These are phyloP conservation scores for Miamiensis avidus DNA, from an alignment of 169 alveolate species.

Conservation along the genomic window DNA sequence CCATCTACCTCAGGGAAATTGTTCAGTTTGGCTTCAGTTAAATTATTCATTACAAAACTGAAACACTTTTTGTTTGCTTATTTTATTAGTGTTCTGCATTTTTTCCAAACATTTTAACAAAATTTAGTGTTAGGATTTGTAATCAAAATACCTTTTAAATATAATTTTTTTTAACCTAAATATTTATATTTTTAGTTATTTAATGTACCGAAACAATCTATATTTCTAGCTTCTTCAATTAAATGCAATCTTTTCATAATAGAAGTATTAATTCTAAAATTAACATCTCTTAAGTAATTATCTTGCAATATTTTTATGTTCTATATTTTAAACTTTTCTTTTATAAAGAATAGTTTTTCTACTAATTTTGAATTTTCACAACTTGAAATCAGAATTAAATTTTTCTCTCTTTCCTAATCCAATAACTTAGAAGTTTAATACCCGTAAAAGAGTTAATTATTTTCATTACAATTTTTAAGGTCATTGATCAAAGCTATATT, in stretches of 20 bases:
- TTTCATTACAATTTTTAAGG: not conserved
- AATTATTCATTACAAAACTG: slow-evolving; percentile 39
- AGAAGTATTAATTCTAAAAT: not conserved
- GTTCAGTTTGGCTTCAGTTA: slow-evolving; percentile 37
- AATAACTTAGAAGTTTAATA: not conserved
- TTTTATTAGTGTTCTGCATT: not conserved
- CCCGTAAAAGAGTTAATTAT: slow-evolving; percentile 10
- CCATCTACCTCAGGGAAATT: slow-evolving; percentile 50
- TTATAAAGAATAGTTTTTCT: slow-evolving; percentile 21
- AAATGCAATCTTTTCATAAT: slow-evolving; percentile 10
- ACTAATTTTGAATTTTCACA: slow-evolving; percentile 11
- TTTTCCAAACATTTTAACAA: not conserved
- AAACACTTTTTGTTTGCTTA: slow-evolving; percentile 27
- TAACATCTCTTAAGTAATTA: not conserved
- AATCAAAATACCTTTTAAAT: not conserved
- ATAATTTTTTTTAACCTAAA: no score
- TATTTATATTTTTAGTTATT: no score
- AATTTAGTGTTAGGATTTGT: slow-evolving; percentile 12
- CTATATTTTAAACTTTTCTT: slow-evolving; percentile 9
- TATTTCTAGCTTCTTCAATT: slow-evolving; percentile 9
- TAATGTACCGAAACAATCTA: slow-evolving; percentile 8
- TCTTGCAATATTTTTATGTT: not conserved
- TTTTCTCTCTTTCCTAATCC: not conserved
- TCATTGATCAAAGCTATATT: slow-evolving; percentile 2
- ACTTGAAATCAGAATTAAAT: not conserved